phyloP scores from a whole-genome alignment of 1,284 basidiomycete genomes.

The Ganoderma lucidum region DNA sequence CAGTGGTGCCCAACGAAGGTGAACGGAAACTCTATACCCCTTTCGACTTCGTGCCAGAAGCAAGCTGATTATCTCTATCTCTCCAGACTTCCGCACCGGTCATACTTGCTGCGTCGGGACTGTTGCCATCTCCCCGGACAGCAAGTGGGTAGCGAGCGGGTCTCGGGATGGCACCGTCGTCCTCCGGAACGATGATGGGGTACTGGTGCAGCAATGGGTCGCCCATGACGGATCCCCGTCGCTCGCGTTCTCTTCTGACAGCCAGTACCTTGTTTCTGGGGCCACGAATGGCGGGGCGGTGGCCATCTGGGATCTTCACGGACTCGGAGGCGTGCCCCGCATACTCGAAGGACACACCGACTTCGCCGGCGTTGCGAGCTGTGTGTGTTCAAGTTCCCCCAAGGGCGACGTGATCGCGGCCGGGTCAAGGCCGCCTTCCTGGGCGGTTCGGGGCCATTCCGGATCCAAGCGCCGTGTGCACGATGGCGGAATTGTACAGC shows the following conservation, averaged over 20 bases:
- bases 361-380: slow-evolving; percentile 24
- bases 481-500: slow-evolving; percentile 16
- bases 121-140: slow-evolving; percentile 31
- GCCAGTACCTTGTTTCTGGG: slow-evolving; percentile 30
- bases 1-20: background rate
- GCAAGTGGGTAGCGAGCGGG: slow-evolving; percentile 28
- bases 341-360: slow-evolving; percentile 28
- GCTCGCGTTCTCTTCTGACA: slow-evolving; percentile 36
- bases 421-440: too few species aligned
- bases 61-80: background rate
- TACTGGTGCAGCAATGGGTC: slow-evolving; percentile 16
- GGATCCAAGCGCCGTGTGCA: too few species aligned
- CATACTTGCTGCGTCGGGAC: slow-evolving; percentile 23
- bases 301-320: slow-evolving; percentile 33
- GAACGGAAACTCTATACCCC: background rate
- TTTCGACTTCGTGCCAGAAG: too few species aligned
- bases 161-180: slow-evolving; percentile 27
- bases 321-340: slow-evolving; percentile 1
- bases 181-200: slow-evolving; percentile 21
- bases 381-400: slow-evolving; percentile 34
- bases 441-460: too few species aligned
- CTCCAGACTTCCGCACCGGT: background rate
- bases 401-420: slow-evolving; percentile 29
- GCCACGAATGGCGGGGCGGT: slow-evolving; percentile 27
- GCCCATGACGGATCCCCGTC: slow-evolving; percentile 20